These are phyloP conservation scores for Chrysophaeum taylorii DNA, from an alignment of 352 stramenopile species.

Conservation along the genomic window DNA sequence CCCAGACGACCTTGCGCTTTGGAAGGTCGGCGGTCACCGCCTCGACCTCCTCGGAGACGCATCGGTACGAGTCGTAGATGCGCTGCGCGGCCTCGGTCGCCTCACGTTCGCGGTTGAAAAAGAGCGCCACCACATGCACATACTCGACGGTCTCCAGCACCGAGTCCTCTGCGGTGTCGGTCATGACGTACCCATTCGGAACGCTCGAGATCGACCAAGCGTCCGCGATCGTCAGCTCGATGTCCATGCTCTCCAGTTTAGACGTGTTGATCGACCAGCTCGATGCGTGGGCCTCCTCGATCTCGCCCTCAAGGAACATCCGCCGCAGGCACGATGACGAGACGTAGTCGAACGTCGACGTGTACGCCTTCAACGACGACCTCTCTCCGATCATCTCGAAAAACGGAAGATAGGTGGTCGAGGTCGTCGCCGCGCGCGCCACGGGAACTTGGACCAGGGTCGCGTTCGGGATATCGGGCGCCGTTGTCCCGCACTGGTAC, in stretches of 20 bases:
- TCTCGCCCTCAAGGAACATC: conserved; percentile 30
- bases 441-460: conserved; percentile 34
- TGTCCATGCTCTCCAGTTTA: conserved; percentile 11
- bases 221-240: conserved; percentile 27
- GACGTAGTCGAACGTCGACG: conserved; percentile 35
- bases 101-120: conserved; percentile 44
- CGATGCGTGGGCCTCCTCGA: conserved; percentile 14
- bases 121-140: conserved; percentile 36
- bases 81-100: conserved; percentile 36
- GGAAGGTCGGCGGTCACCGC: conserved; percentile 9
- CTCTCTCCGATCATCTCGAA: conserved; percentile 42
- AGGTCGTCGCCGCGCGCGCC: conserved; percentile 33
- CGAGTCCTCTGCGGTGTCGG: conserved; percentile 13
- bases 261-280: not conserved
- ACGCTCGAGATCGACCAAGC: not conserved
- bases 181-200: not conserved
- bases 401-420: conserved; percentile 41
- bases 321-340: conserved; percentile 40
- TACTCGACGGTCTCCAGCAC: conserved; percentile 29
- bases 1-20: conserved; percentile 39
- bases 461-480: conserved; percentile 7
- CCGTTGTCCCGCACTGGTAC: conserved; percentile 47
- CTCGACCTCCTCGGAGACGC: conserved; percentile 29
- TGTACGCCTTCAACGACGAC: conserved; percentile 35
- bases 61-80: conserved; percentile 35